Evolutionary conservation across 73 alveolate genomes (phyloP).

Genomic region (Paramecium caudatum): DNA sequence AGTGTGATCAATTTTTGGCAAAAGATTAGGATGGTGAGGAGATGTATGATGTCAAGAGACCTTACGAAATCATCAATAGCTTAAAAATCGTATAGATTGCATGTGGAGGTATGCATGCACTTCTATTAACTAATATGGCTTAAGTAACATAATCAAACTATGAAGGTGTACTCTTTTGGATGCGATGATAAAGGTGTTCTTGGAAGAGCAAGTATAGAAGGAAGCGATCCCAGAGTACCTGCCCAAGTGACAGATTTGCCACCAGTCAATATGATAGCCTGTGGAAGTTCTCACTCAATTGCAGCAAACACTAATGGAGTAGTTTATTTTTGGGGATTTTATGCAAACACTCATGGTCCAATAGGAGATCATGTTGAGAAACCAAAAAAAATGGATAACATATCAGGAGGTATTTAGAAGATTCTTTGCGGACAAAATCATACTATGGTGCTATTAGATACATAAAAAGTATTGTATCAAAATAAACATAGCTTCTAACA

Average conservation of each 20-base stretch:
- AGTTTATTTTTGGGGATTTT: slow-evolving; percentile 80
- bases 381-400: slow-evolving; percentile 56
- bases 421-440: slow-evolving; percentile 78
- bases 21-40: slow-evolving; percentile 78
- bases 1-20: slow-evolving; percentile 81
- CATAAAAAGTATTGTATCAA: neutral
- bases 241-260: slow-evolving; percentile 58
- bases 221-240: slow-evolving; percentile 63
- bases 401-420: slow-evolving; percentile 52
- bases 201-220: slow-evolving; percentile 76
- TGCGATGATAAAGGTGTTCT: slow-evolving; percentile 90
- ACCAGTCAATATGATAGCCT: slow-evolving; percentile 74
- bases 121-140: slow-evolving; percentile 77
- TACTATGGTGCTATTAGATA: slow-evolving; percentile 75
- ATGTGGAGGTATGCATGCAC: slow-evolving; percentile 88
- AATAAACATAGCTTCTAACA: neutral
- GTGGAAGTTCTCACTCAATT: slow-evolving; percentile 81
- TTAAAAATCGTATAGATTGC: slow-evolving; percentile 66
- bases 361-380: slow-evolving; percentile 68
- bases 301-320: slow-evolving; percentile 77
- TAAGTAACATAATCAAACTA: too few relatives aligned
- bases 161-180: slow-evolving; percentile 83
- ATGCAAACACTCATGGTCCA: slow-evolving; percentile 78
- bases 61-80: slow-evolving; percentile 20
- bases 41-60: slow-evolving; percentile 67